Evolutionary conservation across 2,329 filamentous ascomycete species (phyloP).

Genomic region (Apiospora rasikravindrae): DNA sequence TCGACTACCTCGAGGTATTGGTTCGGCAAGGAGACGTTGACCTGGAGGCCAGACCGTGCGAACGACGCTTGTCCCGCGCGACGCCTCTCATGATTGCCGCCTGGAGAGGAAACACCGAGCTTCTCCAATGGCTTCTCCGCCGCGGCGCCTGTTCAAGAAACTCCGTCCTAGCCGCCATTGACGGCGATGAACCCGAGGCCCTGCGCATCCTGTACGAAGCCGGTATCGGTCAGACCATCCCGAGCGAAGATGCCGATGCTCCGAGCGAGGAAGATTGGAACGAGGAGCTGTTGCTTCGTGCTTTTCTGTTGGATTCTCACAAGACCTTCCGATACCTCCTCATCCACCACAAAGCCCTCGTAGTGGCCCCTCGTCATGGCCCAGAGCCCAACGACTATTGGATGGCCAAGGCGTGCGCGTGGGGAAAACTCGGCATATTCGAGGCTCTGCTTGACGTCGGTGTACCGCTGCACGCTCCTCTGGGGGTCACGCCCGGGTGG

Average conservation of each 20-base stretch:
- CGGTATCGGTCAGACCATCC: background rate
- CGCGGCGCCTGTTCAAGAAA: background rate
- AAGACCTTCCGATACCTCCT: background rate
- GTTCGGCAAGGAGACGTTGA: background rate
- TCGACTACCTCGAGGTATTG: background rate
- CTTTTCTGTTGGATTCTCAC: background rate
- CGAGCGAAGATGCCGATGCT: too few species aligned
- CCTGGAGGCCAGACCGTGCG: background rate
- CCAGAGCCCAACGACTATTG: background rate
- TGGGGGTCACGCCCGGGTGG: background rate
- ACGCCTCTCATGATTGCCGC: background rate
- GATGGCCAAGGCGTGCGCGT: background rate
- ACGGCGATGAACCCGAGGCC: background rate
- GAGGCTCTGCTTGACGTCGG: background rate
- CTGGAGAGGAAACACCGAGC: background rate
- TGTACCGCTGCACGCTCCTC: background rate
- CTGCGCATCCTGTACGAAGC: background rate
- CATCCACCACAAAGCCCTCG: too few species aligned
- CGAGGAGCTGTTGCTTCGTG: background rate
- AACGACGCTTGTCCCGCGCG: too few species aligned
- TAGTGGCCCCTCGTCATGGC: background rate
- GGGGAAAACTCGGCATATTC: background rate
- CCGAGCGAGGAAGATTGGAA: too few species aligned
- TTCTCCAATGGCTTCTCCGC: background rate
- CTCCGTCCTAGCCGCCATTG: background rate